Base-by-base conservation (phyloP, 2,329 filamentous ascomycete species). In the Aspergillus clavatus region DNA sequence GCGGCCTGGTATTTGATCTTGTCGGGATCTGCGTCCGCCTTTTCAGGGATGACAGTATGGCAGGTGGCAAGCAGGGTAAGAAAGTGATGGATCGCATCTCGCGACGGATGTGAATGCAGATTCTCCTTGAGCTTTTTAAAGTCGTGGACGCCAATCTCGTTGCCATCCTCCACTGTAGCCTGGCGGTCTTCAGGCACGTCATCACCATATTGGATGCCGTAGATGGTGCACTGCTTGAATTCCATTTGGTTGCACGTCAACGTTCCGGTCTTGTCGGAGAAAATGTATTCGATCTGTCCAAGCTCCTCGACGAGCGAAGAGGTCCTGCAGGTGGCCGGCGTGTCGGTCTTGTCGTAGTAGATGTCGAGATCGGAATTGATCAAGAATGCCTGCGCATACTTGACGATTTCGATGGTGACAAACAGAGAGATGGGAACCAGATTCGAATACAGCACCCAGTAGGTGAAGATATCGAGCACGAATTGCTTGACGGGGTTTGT, bases 181-280 rank as follows among this genome's bases (percentile, higher is more conserved):
- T 87, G 81, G 46, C 89, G 82, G 63, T 98, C 93, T 67, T 98
- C 93, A 0, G 93, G 86, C 1, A 97, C 83, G 35, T 91, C 88
- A 43, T 93, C 89, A 10, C 88, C 86, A 62, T 98, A 98, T 69
- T 95, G 91, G 42, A 97, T 84, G 21, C 93, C 93, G 21, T 82
- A 88, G 61, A 98, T 97, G 0, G 87, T 86, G 60, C 87, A 94
- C 68, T 97, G 89, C 64, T 89, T 89, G 68, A 97, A 98, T 67
- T 97, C 91, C 93, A 98, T 97, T 78, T 89, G 84, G 63, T 97
- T 97, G 71, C 90, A 95, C n/a, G 91, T 97, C 60, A 97, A 74
- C 3, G 91, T 97, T 35, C 91, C 91, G 1, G 91, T 97, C 74
- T 97, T 97, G 74, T 97, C 91, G 0, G 89, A 96, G 67, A 98